These are phyloP conservation scores for Toxoplasma gondii DNA, from an alignment of 169 alveolate species.

Conservation along the genomic window DNA sequence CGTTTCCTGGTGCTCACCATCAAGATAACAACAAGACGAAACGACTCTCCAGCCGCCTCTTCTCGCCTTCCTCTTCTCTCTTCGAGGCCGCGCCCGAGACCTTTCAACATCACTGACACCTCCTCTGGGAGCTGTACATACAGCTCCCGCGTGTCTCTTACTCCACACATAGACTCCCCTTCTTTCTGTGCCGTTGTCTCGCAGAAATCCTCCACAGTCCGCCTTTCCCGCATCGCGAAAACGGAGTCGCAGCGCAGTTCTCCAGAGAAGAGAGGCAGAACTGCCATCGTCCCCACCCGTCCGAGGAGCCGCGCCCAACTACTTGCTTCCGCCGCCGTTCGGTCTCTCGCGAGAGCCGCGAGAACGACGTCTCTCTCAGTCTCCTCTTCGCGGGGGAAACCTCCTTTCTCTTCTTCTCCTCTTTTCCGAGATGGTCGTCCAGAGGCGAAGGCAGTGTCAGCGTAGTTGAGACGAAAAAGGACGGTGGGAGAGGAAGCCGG, in stretches of 20 bases:
- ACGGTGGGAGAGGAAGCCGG: neutral
- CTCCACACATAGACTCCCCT: neutral
- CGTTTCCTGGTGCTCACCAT: neutral
- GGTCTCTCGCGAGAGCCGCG: neutral
- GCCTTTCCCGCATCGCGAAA: no score
- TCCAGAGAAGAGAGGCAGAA: neutral
- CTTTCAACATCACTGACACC: neutral
- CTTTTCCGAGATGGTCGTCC: no score
- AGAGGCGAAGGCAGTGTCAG: neutral
- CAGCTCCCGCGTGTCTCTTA: neutral
- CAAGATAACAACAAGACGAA: neutral
- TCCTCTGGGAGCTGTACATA: neutral
- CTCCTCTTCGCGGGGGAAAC: neutral
- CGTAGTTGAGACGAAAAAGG: neutral
- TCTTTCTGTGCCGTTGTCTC: no score
- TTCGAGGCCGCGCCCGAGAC: neutral
- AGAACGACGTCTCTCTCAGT: neutral
- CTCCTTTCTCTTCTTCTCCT: neutral
- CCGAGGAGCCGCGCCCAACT: neutral
- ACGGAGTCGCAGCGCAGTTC: neutral
- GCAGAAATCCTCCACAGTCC: no score
- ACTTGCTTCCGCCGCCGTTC: neutral
- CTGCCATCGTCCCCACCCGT: neutral
- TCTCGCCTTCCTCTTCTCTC: neutral
- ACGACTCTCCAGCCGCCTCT: neutral